Evolutionary conservation across 345 rosid species (phyloP), one percentile per base, ranked within the genome.

Genomic region (Eucalyptus victrix): DNA sequence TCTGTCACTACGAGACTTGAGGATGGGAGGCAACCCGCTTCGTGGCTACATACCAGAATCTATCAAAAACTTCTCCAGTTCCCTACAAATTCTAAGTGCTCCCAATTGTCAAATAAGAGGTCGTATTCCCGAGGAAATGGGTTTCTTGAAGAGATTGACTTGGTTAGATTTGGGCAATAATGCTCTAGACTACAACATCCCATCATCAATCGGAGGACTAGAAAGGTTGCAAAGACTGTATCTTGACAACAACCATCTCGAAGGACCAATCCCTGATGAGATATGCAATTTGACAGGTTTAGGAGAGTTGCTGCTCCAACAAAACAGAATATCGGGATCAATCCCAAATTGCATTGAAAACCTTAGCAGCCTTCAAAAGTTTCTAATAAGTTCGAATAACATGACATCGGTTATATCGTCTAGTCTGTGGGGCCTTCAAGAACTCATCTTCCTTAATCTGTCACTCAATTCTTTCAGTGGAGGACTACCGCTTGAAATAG

Each of bases 1-100:
- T 51, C 54, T 9, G 0, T 51, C 9, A 1, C 1, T 51, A 23
- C 23, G 4, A 7, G 0, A 0, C 0, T 3, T 50, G 53, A 0
- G 3, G 7, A 2, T 50, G 8, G 53, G 0, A 16, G 53, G 19
- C 19, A 50, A 50, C 53, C 53, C 19, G 1, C 53, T 50, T 50
- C 3, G 2, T 50, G 53, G 53, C 1, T 16, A 0, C 53, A 50
- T 50, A 16, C 53, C 53, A 16, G 0, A 6, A 2, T 6, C 53
- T 50, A 50, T 50, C 8, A 42, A 42, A 81, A 81, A 81, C 86
- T 81, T 81, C 49, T 80, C 86, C 0, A 42, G n/a, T 47, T 81
- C 86, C 86, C 30, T 81, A 18, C 50, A 42, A 47, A 4, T 81
- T 19, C 16, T 81, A 28, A 2, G 1, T 15, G 50, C 86, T 14